These are phyloP conservation scores for Pisolithus microcarpus DNA, from an alignment of 768 basidiomycete genomes.

Conservation along the genomic window DNA sequence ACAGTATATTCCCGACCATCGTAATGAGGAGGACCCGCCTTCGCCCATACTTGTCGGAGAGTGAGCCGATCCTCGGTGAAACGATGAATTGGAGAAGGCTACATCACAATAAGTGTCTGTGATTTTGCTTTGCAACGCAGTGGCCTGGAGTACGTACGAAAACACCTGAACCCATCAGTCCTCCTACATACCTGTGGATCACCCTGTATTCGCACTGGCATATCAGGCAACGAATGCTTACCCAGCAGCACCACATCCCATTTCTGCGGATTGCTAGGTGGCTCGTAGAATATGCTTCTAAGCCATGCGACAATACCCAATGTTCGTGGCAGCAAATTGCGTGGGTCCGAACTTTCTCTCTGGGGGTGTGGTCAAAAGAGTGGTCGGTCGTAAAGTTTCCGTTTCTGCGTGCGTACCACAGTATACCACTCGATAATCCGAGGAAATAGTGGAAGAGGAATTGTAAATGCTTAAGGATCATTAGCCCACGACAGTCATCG, in stretches of 20 bases:
- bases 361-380: slow-evolving; percentile 21
- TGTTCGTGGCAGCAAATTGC: slow-evolving; percentile 67
- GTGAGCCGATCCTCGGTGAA: slow-evolving; percentile 70
- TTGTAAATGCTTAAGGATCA: slow-evolving; percentile 69
- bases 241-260: slow-evolving; percentile 97
- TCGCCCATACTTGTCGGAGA: slow-evolving; percentile 89
- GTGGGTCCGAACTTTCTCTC: slow-evolving; percentile 66
- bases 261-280: slow-evolving; percentile 55
- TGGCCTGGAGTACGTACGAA: slow-evolving; percentile 51
- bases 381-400: neutral
- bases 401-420: slow-evolving; percentile 37
- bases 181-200: slow-evolving; percentile 40
- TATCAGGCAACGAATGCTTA: slow-evolving; percentile 17
- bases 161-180: slow-evolving; percentile 91
- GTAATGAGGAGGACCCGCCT: slow-evolving; percentile 74
- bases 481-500: slow-evolving; percentile 7
- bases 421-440: slow-evolving; percentile 94
- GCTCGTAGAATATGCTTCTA: slow-evolving; percentile 58
- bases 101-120: slow-evolving; percentile 24
- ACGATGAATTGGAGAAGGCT: slow-evolving; percentile 81
- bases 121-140: slow-evolving; percentile 28
- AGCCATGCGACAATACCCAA: slow-evolving; percentile 59
- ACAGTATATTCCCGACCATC: slow-evolving; percentile 91
- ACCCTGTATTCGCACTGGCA: neutral
- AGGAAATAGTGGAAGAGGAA: slow-evolving; percentile 96